Percentiles rank a stretch among this genome's conserved stretches.
Conservation (phyloP, 1,284 basidiomycete species). For the Pseudozyma thailandica region DNA sequence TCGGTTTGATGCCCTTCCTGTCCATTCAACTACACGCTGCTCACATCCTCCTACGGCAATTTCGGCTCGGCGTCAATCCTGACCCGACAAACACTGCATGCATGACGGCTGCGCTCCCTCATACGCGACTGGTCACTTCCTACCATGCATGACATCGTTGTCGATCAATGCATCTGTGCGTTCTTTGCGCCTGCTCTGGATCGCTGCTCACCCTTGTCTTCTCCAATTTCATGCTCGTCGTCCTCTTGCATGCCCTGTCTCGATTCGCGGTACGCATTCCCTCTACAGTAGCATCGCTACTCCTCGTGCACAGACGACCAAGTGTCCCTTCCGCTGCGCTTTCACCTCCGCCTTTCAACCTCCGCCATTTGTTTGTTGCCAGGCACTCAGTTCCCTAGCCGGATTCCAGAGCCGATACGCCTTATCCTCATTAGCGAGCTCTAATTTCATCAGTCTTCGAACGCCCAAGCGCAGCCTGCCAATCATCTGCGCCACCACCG, state of each 20-base stretch:
- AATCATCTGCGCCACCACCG: constrained; percentile 15
- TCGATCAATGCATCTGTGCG: constrained; percentile 20
- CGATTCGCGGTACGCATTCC: background rate
- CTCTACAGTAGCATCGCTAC: constrained; percentile 1
- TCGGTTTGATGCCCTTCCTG: background rate
- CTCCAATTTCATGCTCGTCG: background rate
- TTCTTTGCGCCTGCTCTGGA: constrained; percentile 16
- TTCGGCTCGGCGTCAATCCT: constrained; percentile 9
- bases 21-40: background rate
- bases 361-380: constrained; percentile 39
- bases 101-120: constrained; percentile 20
- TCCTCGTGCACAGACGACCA: constrained; percentile 4
- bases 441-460: constrained; percentile 28
- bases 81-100: constrained; percentile 32
- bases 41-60: constrained; percentile 5
- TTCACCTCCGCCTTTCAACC: constrained; percentile 2
- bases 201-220: constrained; percentile 5
- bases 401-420: background rate
- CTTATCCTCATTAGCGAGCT: constrained; percentile 19
- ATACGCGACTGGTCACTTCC: constrained; percentile 12
- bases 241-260: constrained; percentile 3
- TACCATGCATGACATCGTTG: constrained; percentile 28
- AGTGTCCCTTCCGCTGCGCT: constrained; percentile 10
- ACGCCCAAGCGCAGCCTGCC: constrained; percentile 6
- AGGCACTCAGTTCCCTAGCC: constrained; percentile 10